Evolutionary conservation across 768 basidiomycete species (phyloP).

Genomic region (Boletellus ananas): DNA sequence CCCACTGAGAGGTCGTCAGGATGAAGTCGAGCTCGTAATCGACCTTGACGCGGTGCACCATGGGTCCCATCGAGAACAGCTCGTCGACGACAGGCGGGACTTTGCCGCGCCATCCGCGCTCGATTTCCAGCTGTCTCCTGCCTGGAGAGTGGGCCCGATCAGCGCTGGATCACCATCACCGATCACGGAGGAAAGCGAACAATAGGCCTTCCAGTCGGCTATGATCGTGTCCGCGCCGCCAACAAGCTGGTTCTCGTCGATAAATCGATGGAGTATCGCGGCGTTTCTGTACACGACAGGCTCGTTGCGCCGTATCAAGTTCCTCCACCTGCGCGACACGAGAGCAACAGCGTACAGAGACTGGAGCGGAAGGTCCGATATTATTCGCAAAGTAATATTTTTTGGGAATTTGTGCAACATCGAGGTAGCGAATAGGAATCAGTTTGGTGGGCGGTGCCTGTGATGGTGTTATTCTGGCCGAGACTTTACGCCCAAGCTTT

Average conservation of each 20-base stretch:
- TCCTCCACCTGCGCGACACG: conserved; percentile 45
- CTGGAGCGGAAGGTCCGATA: conserved; percentile 48
- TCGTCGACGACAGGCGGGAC: conserved; percentile 38
- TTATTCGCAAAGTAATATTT: conserved; percentile 49
- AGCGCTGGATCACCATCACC: no score
- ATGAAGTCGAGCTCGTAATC: conserved; percentile 60
- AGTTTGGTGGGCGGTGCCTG: no score
- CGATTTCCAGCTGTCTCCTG: conserved; percentile 40
- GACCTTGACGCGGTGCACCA: conserved; percentile 72
- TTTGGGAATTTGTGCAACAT: conserved; percentile 48
- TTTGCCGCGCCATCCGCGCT: conserved; percentile 53
- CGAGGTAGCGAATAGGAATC: not conserved
- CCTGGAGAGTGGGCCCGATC: conserved; percentile 35
- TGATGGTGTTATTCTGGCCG: no score
- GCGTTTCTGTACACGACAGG: conserved; percentile 52
- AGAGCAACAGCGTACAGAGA: conserved; percentile 36
- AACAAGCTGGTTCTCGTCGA: conserved; percentile 31
- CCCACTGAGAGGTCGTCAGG: conserved; percentile 51
- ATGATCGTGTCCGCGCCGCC: conserved; percentile 29
- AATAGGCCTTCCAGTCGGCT: conserved; percentile 54
- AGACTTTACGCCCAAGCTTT: no score
- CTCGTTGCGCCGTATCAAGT: conserved; percentile 47
- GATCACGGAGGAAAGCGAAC: conserved; percentile 32
- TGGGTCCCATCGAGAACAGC: conserved; percentile 32
- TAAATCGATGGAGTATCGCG: conserved; percentile 49